Percentiles rank a stretch among this genome's conserved stretches.
Conservation (phyloP, 129 eudicot genomes). For the Glebionis coronaria region DNA sequence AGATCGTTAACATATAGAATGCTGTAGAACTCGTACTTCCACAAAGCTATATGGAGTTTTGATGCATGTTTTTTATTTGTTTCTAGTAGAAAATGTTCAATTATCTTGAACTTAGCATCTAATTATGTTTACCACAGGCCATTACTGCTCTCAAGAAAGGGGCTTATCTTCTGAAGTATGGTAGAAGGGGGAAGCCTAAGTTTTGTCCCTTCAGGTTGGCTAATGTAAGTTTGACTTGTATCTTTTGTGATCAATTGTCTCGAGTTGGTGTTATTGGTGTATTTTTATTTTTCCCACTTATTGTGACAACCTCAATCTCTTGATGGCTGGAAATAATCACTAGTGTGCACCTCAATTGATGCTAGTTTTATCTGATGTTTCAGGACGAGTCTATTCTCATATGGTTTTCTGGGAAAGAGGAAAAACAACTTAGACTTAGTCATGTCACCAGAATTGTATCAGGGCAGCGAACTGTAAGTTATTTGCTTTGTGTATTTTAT, state of each 20-base stretch:
- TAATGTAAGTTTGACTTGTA: constrained; percentile 52
- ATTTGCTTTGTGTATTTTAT: constrained; percentile 12
- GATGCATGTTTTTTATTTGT: constrained; percentile 1
- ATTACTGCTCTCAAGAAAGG: constrained; percentile 90
- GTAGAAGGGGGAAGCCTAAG: constrained; percentile 96
- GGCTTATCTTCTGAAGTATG: constrained; percentile 88
- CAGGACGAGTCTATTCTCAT: constrained; percentile 89
- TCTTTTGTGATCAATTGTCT: not conserved
- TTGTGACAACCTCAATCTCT: not conserved
- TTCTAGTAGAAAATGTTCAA: constrained; percentile 2
- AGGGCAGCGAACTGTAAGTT: constrained; percentile 94
- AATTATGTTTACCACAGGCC: constrained; percentile 48
- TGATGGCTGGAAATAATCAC: constrained; percentile 10
- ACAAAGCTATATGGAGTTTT: no score
- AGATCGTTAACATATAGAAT: not conserved
- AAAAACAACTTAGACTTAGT: constrained; percentile 70
- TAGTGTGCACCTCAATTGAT: not conserved
- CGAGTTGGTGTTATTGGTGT: not conserved
- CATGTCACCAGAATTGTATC: constrained; percentile 84
- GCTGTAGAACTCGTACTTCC: no score
- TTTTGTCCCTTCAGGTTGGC: constrained; percentile 94
- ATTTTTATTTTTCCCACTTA: constrained; percentile 2
- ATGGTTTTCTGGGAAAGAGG: constrained; percentile 94
- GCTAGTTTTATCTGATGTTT: constrained; percentile 23
- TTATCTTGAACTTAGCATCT: constrained; percentile 3